Base-by-base conservation (phyloP, 1,284 basidiomycete species). In the Volvariella volvacea region DNA sequence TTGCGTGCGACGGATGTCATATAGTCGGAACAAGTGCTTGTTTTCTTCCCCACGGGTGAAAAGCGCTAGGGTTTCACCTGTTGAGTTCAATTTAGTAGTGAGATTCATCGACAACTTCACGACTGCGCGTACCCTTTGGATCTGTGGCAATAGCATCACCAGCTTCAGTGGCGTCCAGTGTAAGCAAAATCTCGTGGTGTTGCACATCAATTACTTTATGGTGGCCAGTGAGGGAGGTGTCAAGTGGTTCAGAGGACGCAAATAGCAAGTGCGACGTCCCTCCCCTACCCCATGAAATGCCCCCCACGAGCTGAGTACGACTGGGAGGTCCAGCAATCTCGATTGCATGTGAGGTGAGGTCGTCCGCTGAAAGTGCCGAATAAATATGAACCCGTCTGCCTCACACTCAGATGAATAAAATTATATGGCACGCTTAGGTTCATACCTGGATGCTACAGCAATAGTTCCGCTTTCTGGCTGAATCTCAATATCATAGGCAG, bases 171-270 rank as follows among this genome's bases (percentile, higher is more conserved):
- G 68, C 67, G 44, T 72, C 65, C 39, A 82, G 69, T 65, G 0
- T 59, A 47, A 22, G 25, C 22, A n/a, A 31, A 2, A 48, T 28
- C 31, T 46, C 54, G 10, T 52, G 48, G 21, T 31, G 58, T 12
- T 48, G 48, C 2, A 66, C 50, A 52, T 84, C 77, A 45, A 77
- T 76, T 3, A 63, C 72, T 28, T 63, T 67, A 48, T 86, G 82
- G 36, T 58, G 63, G 0, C 80, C 80, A 2, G 41, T 53, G 9
- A 56, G 58, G 20, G 51, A 50, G 4, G 57, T 37, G 12, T 46
- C 55, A n/a, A 45, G 44, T 22, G 76, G 67, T 49, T 82, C 81
- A 0, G 80, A 76, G 1, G 79, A 83, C 0, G 76, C 74, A 54
- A 80, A 83, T 7, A 86, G 52, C 12, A 63, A 47, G 15, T 68